Conservation (phyloP, 2,329 filamentous ascomycete genomes). For the Colletotrichum zoysiae region DNA sequence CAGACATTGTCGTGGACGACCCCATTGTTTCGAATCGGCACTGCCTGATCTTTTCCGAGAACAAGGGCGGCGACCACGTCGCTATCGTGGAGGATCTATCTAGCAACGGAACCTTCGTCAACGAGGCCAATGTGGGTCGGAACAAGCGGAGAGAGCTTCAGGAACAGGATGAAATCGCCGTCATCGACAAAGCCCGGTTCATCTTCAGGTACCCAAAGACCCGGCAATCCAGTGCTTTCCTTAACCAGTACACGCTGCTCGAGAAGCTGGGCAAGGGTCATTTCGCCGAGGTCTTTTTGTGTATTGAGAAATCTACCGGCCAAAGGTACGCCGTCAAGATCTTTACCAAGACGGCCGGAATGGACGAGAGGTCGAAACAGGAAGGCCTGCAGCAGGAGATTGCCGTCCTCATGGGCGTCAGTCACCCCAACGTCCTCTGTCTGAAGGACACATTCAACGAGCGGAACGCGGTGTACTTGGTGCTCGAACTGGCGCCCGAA, state of each 20-base stretch:
- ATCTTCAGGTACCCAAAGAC: conserved; percentile 90
- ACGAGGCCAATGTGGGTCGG: conserved; percentile 88
- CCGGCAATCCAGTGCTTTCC: conserved; percentile 80
- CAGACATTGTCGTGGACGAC: conserved; percentile 80
- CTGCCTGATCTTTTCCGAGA: conserved; percentile 75
- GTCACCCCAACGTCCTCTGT: conserved; percentile 91
- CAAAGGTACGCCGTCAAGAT: conserved; percentile 92
- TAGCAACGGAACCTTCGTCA: conserved; percentile 96
- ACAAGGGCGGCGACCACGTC: conserved; percentile 68
- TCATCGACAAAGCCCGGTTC: conserved; percentile 87
- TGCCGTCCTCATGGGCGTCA: conserved; percentile 96
- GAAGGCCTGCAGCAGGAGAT: conserved; percentile 96
- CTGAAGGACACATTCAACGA: conserved; percentile 97
- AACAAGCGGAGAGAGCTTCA: conserved; percentile 91
- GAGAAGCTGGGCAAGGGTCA: conserved; percentile 94
- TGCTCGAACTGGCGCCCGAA: conserved; percentile 90
- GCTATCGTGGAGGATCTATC: conserved; percentile 94
- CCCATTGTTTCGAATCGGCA: conserved; percentile 90
- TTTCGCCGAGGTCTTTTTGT: conserved; percentile 93
- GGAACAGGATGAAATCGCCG: conserved; percentile 90
- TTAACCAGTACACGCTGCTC: conserved; percentile 86
- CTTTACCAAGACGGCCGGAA: conserved; percentile 87
- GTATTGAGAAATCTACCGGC: conserved; percentile 86
- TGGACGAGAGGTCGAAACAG: conserved; percentile 84
- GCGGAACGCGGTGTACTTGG: conserved; percentile 87